Evolutionary conservation across 192 early-diverging fungal species (phyloP).

Genomic region (Umbelopsis vinacea): DNA sequence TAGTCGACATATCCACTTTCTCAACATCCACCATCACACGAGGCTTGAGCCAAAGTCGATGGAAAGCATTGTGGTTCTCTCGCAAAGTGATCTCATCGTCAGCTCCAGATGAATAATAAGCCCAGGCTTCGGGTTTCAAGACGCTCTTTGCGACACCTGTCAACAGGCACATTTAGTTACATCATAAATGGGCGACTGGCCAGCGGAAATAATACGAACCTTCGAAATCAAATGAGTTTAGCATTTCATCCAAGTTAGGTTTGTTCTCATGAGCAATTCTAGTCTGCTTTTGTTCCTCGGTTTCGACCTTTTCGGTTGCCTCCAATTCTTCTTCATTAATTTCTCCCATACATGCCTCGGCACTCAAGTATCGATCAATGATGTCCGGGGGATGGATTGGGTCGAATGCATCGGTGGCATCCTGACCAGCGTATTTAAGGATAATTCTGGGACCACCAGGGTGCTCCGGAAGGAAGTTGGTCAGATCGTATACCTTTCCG

Average conservation of each 20-base stretch:
- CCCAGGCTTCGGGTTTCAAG: conserved; percentile 72
- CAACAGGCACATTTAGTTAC: not conserved
- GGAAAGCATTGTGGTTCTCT: conserved; percentile 82
- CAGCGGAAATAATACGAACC: conserved; percentile 21
- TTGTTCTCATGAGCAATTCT: conserved; percentile 41
- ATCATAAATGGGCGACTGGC: too few species aligned
- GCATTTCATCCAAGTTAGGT: conserved; percentile 60
- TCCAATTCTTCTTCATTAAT: conserved; percentile 49
- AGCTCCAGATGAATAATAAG: conserved; percentile 81
- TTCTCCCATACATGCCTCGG: conserved; percentile 56
- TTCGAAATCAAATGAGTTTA: conserved; percentile 79
- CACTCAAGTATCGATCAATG: conserved; percentile 53
- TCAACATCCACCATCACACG: conserved; percentile 78
- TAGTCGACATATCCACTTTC: conserved; percentile 63
- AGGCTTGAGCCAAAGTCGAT: conserved; percentile 71
- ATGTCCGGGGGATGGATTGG: conserved; percentile 71
- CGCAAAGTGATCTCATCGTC: conserved; percentile 83
- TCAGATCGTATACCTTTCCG: conserved; percentile 67
- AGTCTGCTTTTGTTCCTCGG: conserved; percentile 42
- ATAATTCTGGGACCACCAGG: conserved; percentile 64
- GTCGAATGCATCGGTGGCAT: conserved; percentile 69
- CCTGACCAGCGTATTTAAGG: conserved; percentile 68
- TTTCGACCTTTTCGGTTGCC: conserved; percentile 29
- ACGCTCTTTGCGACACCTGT: conserved; percentile 58
- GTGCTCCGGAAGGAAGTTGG: conserved; percentile 61